These are phyloP conservation scores for Carpinus fangiana DNA, from an alignment of 306 rosid genomes.

Conservation along the genomic window DNA sequence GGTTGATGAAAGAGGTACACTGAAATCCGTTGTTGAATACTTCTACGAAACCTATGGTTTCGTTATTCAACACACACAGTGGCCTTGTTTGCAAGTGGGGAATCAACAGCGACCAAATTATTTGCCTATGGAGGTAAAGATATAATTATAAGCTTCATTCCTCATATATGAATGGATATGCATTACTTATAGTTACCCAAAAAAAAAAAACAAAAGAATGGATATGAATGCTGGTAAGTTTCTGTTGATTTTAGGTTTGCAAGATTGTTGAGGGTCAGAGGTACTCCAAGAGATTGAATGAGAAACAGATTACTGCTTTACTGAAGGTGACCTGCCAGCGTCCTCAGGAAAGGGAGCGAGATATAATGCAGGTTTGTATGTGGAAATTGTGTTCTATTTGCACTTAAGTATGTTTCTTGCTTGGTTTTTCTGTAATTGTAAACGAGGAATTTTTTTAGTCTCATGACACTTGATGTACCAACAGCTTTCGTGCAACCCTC, in stretches of 20 bases:
- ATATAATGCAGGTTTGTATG: conserved; percentile 67
- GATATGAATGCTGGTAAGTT: conserved; percentile 18
- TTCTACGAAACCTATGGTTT: conserved; percentile 88
- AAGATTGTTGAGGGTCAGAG: conserved; percentile 96
- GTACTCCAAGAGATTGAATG: conserved; percentile 83
- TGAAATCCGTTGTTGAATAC: conserved; percentile 93
- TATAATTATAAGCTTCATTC: not conserved
- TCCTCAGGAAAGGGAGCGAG: conserved; percentile 78
- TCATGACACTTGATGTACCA: not conserved
- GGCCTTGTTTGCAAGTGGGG: conserved; percentile 98
- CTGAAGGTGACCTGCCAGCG: conserved; percentile 94
- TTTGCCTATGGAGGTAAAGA: conserved; percentile 87
- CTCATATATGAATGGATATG: not conserved
- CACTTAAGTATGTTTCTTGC: not conserved
- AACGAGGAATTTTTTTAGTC: not conserved
- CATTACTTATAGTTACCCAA: not conserved
- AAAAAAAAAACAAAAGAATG: no score
- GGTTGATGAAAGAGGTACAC: conserved; percentile 86
- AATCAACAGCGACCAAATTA: conserved; percentile 88
- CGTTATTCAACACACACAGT: conserved; percentile 78
- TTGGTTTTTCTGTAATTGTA: not conserved
- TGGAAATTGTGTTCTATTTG: not conserved
- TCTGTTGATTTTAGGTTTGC: conserved; percentile 62
- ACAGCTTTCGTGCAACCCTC: not conserved
- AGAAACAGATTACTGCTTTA: conserved; percentile 84